A percentile compares a stretch with the other conserved stretches of the same genome.
These are phyloP conservation scores for Lepidopterella palustris DNA, from an alignment of 495 filamentous ascomycete species.

Conservation along the genomic window DNA sequence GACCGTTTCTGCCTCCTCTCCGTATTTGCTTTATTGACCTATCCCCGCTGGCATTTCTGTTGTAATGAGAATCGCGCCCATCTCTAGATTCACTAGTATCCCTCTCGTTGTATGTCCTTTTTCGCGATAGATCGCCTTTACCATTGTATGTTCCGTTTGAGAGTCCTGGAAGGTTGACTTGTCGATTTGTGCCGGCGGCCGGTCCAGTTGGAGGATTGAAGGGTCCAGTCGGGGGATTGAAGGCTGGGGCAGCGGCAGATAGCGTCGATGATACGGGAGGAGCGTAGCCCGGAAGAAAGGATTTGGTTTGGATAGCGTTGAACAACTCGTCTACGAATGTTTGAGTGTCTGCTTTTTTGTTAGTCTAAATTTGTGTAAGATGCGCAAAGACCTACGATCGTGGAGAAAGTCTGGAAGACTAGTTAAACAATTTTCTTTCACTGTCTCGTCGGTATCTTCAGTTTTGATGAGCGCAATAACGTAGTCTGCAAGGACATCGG, in stretches of 20 bases:
- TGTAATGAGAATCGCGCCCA: slow-evolving; percentile 40
- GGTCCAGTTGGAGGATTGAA: slow-evolving; percentile 35
- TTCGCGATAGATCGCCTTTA: slow-evolving; percentile 37
- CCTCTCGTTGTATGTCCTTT: slow-evolving; percentile 40
- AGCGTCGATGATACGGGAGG: slow-evolving; percentile 36
- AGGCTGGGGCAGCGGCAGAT: slow-evolving; percentile 30
- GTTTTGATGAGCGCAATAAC: slow-evolving; percentile 82
- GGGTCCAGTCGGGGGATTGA: slow-evolving; percentile 35
- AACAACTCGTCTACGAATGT: slow-evolving; percentile 86
- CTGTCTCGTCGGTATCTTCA: slow-evolving; percentile 66
- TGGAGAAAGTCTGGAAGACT: slow-evolving; percentile 83
- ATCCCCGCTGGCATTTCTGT: slow-evolving; percentile 34
- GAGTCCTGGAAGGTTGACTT: background rate
- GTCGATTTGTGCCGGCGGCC: background rate
- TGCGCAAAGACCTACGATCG: slow-evolving; percentile 52
- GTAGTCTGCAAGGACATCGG: slow-evolving; percentile 92
- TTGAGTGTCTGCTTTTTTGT: slow-evolving; percentile 49
- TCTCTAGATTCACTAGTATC: slow-evolving; percentile 32
- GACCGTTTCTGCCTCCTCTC: slow-evolving; percentile 41
- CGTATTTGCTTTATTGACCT: slow-evolving; percentile 68
- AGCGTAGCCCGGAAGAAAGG: slow-evolving; percentile 51
- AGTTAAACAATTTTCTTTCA: slow-evolving; percentile 65
- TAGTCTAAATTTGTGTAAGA: background rate
- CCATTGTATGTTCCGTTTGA: slow-evolving; percentile 16
- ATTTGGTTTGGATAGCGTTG: slow-evolving; percentile 57